phyloP scores from a whole-genome alignment of 768 basidiomycete genomes.

The Termitomyces sp. region DNA sequence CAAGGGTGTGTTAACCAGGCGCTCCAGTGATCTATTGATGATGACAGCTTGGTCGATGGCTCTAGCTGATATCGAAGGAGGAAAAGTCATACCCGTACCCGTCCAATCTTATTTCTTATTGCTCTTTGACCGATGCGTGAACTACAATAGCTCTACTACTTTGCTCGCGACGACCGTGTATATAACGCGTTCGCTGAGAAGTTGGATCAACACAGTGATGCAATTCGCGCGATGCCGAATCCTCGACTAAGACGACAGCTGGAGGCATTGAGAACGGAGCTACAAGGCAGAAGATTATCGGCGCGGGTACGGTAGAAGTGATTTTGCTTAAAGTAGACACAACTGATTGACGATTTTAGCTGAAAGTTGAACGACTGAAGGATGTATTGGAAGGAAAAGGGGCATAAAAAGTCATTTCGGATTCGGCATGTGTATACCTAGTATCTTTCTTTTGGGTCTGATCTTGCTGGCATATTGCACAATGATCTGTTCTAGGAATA shows the following conservation, averaged over 20 bases:
- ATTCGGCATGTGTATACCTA: background rate
- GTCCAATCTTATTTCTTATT: background rate
- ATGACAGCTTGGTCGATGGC: conserved; percentile 78
- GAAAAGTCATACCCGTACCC: conserved; percentile 69
- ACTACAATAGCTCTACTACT: conserved; percentile 61
- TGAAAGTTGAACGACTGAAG: background rate
- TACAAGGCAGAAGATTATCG: conserved; percentile 2
- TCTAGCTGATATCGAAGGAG: conserved; percentile 52
- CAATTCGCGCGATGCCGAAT: background rate
- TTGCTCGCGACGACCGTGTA: conserved; percentile 89
- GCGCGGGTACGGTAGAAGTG: background rate
- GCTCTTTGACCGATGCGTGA: background rate
- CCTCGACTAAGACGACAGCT: conserved; percentile 1
- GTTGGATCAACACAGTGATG: conserved; percentile 35
- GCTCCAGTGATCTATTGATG: conserved; percentile 63
- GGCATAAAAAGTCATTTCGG: background rate
- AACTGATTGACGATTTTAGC: background rate
- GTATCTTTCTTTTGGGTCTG: background rate
- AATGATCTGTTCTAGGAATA: background rate
- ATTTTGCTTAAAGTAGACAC: background rate
- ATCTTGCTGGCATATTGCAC: background rate
- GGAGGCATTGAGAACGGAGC: conserved; percentile 1
- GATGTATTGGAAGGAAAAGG: background rate
- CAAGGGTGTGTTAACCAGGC: background rate
- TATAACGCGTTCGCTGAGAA: conserved; percentile 65